These are phyloP conservation scores for Mortierella sp. DNA, from an alignment of 371 early-diverging fungal genomes.

Conservation along the genomic window DNA sequence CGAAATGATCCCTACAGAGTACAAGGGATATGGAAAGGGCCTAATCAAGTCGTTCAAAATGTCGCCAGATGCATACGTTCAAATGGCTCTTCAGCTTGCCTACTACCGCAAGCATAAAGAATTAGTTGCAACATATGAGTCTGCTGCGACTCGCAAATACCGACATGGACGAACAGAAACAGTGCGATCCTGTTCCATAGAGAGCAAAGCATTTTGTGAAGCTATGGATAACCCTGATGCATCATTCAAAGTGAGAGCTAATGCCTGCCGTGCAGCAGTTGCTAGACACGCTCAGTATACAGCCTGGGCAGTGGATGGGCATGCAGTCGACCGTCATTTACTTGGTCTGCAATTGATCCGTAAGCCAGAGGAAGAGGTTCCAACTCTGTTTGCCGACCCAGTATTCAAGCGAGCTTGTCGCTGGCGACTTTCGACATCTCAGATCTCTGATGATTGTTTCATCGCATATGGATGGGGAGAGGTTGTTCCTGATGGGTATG, in stretches of 20 bases:
- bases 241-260: slow-evolving; percentile 65
- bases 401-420: slow-evolving; percentile 82
- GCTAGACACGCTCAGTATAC: slow-evolving; percentile 86
- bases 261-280: slow-evolving; percentile 78
- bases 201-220: slow-evolving; percentile 85
- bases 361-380: slow-evolving; percentile 74
- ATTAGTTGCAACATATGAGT: slow-evolving; percentile 88
- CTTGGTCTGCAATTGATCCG: slow-evolving; percentile 72
- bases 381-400: slow-evolving; percentile 86
- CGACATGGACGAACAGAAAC: slow-evolving; percentile 95
- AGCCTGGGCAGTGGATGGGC: slow-evolving; percentile 82
- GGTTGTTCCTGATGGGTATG: slow-evolving; percentile 93
- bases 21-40: slow-evolving; percentile 89
- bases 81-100: slow-evolving; percentile 95
- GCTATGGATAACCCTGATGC: slow-evolving; percentile 80
- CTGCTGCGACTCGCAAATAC: slow-evolving; percentile 90
- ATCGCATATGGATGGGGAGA: slow-evolving; percentile 96
- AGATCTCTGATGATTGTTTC: slow-evolving; percentile 91
- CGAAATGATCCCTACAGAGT: slow-evolving; percentile 85
- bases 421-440: slow-evolving; percentile 94
- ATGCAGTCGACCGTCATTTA: slow-evolving; percentile 94
- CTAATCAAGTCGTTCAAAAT: slow-evolving; percentile 88
- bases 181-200: slow-evolving; percentile 79
- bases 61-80: slow-evolving; percentile 92
- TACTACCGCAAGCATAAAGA: slow-evolving; percentile 89